These are phyloP conservation scores for Fragaria nilgerrensis DNA, from an alignment of 306 rosid genomes.

Conservation along the genomic window DNA sequence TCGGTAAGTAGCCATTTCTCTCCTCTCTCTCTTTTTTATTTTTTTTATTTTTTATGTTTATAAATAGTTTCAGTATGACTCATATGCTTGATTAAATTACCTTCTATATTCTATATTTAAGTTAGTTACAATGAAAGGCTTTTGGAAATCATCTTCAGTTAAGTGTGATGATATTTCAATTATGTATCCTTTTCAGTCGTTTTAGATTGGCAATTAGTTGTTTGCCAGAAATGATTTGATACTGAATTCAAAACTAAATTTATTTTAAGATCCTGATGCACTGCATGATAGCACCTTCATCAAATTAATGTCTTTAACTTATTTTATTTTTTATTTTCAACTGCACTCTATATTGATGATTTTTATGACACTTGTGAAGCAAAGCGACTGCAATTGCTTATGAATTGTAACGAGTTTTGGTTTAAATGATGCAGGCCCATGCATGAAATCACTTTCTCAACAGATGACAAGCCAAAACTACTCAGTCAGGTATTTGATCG, in stretches of 20 bases:
- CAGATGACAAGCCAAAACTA: conserved; percentile 96
- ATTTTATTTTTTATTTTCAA: neutral
- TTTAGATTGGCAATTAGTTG: neutral
- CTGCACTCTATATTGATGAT: conserved; percentile 8
- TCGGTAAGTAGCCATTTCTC: conserved; percentile 45
- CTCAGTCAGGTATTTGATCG: conserved; percentile 81
- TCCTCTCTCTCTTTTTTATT: neutral
- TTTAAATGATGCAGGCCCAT: conserved; percentile 73
- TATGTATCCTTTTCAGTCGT: neutral
- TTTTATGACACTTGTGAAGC: conserved; percentile 19
- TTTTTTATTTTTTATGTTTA: neutral
- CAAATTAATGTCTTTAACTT: neutral
- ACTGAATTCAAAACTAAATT: neutral
- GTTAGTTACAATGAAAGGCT: neutral
- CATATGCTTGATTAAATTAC: neutral
- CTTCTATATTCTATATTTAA: neutral
- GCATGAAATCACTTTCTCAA: conserved; percentile 97
- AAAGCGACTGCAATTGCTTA: conserved; percentile 16
- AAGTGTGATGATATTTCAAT: neutral
- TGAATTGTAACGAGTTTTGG: conserved; percentile 18
- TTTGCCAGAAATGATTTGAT: neutral
- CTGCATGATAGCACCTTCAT: neutral
- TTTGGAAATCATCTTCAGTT: conserved; percentile 1
- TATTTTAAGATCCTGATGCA: conserved; percentile 16
- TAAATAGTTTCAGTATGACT: neutral